phyloP scores from a whole-genome alignment of 164 flowering plant genomes.

The Tinospora cordifolia region DNA sequence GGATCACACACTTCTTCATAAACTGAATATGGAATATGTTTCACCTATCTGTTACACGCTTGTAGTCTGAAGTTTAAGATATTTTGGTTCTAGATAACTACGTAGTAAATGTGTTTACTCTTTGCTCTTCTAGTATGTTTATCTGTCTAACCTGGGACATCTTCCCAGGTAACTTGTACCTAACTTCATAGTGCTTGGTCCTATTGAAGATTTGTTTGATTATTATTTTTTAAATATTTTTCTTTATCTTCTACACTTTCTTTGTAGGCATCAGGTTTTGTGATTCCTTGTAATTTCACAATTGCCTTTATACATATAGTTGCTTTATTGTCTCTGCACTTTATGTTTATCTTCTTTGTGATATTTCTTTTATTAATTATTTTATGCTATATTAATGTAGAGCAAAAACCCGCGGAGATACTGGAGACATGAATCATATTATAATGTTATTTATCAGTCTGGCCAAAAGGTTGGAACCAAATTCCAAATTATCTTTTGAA shows the following conservation, averaged over 20 bases:
- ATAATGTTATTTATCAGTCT: constrained; percentile 58
- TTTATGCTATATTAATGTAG: constrained; percentile 28
- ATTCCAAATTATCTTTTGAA: constrained; percentile 34
- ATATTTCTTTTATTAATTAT: background rate
- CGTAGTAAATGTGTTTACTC: no score
- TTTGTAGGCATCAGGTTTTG: background rate
- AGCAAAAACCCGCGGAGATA: constrained; percentile 55
- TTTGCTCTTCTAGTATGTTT: no score
- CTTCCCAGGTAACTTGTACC: no score
- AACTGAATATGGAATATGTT: background rate
- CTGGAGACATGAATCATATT: constrained; percentile 62
- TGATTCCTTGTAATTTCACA: background rate
- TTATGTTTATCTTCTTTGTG: constrained; percentile 6
- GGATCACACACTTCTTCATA: background rate
- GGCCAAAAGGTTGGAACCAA: constrained; percentile 54
- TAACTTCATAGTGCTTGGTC: no score
- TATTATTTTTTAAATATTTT: background rate
- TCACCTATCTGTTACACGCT: background rate
- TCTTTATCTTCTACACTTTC: no score
- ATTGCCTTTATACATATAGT: background rate
- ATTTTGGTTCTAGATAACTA: no score
- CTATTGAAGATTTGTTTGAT: no score
- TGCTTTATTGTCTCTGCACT: background rate
- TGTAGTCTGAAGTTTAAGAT: background rate
- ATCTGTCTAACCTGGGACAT: no score